Evolutionary conservation across 805 yeast species (phyloP).

Genomic region (Yamadazyma philogaea): DNA sequence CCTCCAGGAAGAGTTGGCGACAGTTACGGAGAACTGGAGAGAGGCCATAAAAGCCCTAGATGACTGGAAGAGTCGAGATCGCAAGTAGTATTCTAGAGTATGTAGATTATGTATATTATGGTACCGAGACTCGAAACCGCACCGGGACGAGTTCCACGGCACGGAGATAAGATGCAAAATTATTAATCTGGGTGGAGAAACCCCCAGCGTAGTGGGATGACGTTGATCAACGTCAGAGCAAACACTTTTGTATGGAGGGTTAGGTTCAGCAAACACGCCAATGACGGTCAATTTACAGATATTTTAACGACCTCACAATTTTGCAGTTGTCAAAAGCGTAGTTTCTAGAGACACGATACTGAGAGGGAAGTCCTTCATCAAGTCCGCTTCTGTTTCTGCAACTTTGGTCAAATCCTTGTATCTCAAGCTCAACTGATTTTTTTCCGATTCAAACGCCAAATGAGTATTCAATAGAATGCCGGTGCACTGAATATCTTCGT

Average conservation of each 20-base stretch:
- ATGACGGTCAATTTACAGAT: not conserved
- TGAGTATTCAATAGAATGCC: slow-evolving; percentile 30
- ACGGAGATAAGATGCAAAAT: not conserved
- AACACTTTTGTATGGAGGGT: too few relatives aligned
- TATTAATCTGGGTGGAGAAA: not conserved
- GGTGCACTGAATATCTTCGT: slow-evolving; percentile 23
- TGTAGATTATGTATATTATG: slow-evolving; percentile 3
- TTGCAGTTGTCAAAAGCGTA: slow-evolving; percentile 19
- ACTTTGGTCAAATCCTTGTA: slow-evolving; percentile 15
- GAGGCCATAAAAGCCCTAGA: slow-evolving; percentile 39
- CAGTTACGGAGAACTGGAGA: slow-evolving; percentile 34
- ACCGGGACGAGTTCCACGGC: not conserved
- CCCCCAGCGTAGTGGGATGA: not conserved
- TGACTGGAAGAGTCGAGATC: slow-evolving; percentile 28
- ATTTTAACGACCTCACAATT: not conserved
- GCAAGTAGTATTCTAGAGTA: not conserved
- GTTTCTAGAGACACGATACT: slow-evolving; percentile 29
- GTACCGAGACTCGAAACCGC: not conserved
- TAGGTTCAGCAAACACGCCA: not conserved
- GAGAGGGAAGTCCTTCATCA: slow-evolving; percentile 30
- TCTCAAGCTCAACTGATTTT: slow-evolving; percentile 15
- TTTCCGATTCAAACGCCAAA: slow-evolving; percentile 17
- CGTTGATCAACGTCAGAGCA: not conserved
- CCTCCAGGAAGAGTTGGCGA: slow-evolving; percentile 31
- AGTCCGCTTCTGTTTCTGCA: slow-evolving; percentile 15